A percentile compares a stretch with the other conserved stretches of the same genome.
Evolutionary conservation across 2,329 filamentous ascomycete species (phyloP).

Genomic region (Pleomassaria siparia): DNA sequence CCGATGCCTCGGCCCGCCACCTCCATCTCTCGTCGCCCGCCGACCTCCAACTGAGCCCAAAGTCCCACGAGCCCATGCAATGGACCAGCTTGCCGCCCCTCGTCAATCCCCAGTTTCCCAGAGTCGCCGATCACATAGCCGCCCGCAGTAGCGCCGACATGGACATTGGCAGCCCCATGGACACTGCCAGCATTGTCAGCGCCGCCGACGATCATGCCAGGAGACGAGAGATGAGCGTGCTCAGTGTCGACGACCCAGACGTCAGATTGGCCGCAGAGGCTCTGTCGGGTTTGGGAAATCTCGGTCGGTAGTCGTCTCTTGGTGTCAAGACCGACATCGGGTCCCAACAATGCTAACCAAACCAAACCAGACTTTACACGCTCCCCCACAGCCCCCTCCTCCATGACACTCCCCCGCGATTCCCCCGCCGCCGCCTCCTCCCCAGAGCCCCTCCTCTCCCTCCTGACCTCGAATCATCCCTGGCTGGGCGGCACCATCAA

Average conservation of each 20-base stretch:
- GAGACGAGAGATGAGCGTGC: constrained; percentile 43
- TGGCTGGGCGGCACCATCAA: constrained; percentile 83
- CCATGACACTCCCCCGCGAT: constrained; percentile 29
- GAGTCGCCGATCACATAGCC: constrained; percentile 33
- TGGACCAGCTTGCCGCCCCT: constrained; percentile 30
- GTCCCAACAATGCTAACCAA: constrained; percentile 11
- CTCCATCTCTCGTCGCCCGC: constrained; percentile 26
- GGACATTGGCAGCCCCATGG: constrained; percentile 47
- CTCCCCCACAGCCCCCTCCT: constrained; percentile 39
- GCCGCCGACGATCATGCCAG: constrained; percentile 37
- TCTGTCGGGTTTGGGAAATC: constrained; percentile 52
- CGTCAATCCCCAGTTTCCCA: constrained; percentile 31
- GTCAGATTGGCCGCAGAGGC: constrained; percentile 54
- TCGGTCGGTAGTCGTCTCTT: constrained; percentile 38
- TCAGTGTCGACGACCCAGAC: constrained; percentile 52
- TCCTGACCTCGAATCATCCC: constrained; percentile 86
- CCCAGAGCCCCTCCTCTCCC: constrained; percentile 78
- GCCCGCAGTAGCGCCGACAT: constrained; percentile 30
- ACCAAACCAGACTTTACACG: constrained; percentile 46
- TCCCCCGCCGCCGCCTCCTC: constrained; percentile 55
- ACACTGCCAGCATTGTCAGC: constrained; percentile 48
- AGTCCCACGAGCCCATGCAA: constrained; percentile 23
- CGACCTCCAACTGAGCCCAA: constrained; percentile 41
- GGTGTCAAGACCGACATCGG: too few species aligned
- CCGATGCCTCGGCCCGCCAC: constrained; percentile 39